A percentile compares a stretch with the other conserved stretches of the same genome.
These are phyloP conservation scores for Cutaneotrichosporon dermatis DNA, from an alignment of 1,284 basidiomycete genomes.

Conservation along the genomic window DNA sequence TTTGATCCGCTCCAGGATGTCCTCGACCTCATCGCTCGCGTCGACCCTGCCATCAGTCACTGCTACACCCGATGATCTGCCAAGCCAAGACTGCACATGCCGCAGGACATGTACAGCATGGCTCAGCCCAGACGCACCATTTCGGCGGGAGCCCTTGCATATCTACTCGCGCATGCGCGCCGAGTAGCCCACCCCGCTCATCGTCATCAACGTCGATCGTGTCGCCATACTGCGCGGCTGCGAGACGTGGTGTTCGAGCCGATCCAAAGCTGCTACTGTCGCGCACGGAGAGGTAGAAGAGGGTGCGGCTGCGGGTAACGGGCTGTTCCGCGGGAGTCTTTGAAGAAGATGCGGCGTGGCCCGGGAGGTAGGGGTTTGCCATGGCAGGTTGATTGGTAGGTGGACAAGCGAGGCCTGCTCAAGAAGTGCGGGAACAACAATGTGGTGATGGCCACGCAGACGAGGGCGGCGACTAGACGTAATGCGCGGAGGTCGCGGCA, in stretches of 20 bases:
- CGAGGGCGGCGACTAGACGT: too few relatives aligned
- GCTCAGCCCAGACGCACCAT: slow-evolving; percentile 55
- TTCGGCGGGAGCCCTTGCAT: slow-evolving; percentile 60
- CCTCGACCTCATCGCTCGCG: slow-evolving; percentile 78
- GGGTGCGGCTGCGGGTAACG: slow-evolving; percentile 76
- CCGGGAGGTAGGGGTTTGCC: slow-evolving; percentile 9
- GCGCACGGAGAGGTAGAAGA: slow-evolving; percentile 90
- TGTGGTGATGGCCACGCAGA: too few relatives aligned
- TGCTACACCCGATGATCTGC: too few relatives aligned
- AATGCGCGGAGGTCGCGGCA: too few relatives aligned
- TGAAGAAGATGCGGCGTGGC: neutral
- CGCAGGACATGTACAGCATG: too few relatives aligned
- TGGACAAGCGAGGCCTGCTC: too few relatives aligned
- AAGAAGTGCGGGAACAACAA: too few relatives aligned
- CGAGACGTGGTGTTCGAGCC: slow-evolving; percentile 33
- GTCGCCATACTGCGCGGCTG: slow-evolving; percentile 42
- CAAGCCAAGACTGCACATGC: too few relatives aligned
- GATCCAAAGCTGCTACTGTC: slow-evolving; percentile 62
- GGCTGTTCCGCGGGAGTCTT: slow-evolving; percentile 1
- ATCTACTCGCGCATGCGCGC: slow-evolving; percentile 53
- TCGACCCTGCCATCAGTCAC: slow-evolving; percentile 66
- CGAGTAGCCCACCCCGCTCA: slow-evolving; percentile 69
- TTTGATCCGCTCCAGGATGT: slow-evolving; percentile 63
- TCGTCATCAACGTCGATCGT: slow-evolving; percentile 55
- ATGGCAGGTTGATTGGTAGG: neutral